Conservation (phyloP, 352 stramenopile genomes). For the Globisporangium cederbergense region DNA sequence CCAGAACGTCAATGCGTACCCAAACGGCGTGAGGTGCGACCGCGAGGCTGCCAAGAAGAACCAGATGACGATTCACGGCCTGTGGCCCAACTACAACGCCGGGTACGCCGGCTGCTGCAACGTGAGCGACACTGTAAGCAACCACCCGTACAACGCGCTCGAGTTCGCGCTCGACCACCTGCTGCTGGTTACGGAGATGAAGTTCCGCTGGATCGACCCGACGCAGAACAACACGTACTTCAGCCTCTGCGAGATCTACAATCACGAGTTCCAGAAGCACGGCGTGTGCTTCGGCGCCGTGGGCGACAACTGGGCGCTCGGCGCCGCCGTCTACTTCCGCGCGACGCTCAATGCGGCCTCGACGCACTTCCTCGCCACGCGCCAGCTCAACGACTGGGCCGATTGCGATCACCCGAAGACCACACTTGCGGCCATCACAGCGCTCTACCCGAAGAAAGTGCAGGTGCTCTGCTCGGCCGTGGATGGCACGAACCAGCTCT, state of each 20-base stretch:
- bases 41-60: slow-evolving; percentile 36
- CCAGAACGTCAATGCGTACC: slow-evolving; percentile 66
- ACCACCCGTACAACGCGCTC: slow-evolving; percentile 51
- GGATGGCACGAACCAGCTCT: slow-evolving; percentile 54
- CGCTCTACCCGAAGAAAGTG: slow-evolving; percentile 59
- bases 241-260: slow-evolving; percentile 75
- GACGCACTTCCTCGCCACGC: slow-evolving; percentile 29
- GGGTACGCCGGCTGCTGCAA: slow-evolving; percentile 72
- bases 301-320: slow-evolving; percentile 43
- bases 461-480: slow-evolving; percentile 65
- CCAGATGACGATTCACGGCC: slow-evolving; percentile 69
- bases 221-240: slow-evolving; percentile 49
- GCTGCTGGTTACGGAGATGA: slow-evolving; percentile 52
- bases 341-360: slow-evolving; percentile 50
- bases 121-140: slow-evolving; percentile 40
- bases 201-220: slow-evolving; percentile 58
- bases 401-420: slow-evolving; percentile 22
- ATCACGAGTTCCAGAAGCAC: slow-evolving; percentile 86
- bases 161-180: slow-evolving; percentile 46
- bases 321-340: slow-evolving; percentile 61
- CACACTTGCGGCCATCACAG: slow-evolving; percentile 36
- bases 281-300: slow-evolving; percentile 67
- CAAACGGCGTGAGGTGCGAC: slow-evolving; percentile 42
- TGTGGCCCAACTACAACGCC: slow-evolving; percentile 75
- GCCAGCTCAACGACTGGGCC: slow-evolving; percentile 59